A percentile compares a stretch with the other conserved stretches of the same genome.
Conservation (phyloP, 768 basidiomycete genomes). For the Tricholoma sp. region DNA sequence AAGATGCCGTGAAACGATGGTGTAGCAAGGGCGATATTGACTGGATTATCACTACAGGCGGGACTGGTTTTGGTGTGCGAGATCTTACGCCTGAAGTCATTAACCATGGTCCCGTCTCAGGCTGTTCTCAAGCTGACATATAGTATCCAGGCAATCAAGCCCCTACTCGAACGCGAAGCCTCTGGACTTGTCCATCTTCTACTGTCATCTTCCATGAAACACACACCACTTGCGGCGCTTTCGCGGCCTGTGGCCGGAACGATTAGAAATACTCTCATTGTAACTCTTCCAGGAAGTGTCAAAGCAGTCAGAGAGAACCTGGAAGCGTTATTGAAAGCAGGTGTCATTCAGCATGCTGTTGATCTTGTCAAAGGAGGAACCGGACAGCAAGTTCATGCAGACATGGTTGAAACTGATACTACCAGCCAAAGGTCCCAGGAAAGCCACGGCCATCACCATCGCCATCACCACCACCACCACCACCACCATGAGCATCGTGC, state of each 20-base stretch:
- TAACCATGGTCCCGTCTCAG: neutral
- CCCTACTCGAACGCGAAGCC: constrained; percentile 61
- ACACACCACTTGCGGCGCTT: constrained; percentile 78
- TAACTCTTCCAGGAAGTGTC: constrained; percentile 81
- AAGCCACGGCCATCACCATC: constrained; percentile 26
- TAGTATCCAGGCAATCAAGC: constrained; percentile 45
- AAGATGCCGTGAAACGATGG: constrained; percentile 41
- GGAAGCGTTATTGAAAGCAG: constrained; percentile 50
- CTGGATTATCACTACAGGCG: constrained; percentile 80
- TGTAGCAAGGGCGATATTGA: constrained; percentile 45
- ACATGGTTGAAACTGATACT: constrained; percentile 30
- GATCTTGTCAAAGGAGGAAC: constrained; percentile 67
- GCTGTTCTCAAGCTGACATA: neutral
- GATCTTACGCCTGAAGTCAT: constrained; percentile 82
- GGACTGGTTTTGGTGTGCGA: constrained; percentile 79
- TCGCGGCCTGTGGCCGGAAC: constrained; percentile 82
- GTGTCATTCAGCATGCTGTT: constrained; percentile 65
- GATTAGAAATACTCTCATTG: constrained; percentile 56
- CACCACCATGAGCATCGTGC: constrained; percentile 28
- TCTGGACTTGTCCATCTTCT: constrained; percentile 75
- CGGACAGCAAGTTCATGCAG: constrained; percentile 53
- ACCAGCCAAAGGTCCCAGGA: constrained; percentile 17
- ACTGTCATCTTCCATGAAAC: constrained; percentile 58
- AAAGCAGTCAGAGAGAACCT: constrained; percentile 83
- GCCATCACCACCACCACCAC: constrained; percentile 35